Evolutionary conservation across 495 filamentous ascomycete genomes (phyloP), one percentile per base, ranked within the genome.

Genomic region (Trichoderma reesei): DNA sequence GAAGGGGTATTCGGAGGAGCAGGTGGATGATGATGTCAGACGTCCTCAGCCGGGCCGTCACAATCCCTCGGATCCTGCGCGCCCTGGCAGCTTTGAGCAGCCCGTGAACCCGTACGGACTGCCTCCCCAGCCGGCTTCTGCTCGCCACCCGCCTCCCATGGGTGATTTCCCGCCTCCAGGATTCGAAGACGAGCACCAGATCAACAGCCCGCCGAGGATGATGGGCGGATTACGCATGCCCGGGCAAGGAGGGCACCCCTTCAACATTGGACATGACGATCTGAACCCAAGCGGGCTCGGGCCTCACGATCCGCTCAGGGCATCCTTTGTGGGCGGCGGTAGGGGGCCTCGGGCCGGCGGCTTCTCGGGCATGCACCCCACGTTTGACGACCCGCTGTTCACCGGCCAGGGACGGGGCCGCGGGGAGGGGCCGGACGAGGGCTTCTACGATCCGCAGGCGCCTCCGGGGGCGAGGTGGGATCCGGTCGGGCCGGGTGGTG

Each of bases 131-230:
- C n/a, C n/a, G n/a, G 78, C 77, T 3, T 79, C 73, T 5, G 87
- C 88, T 0, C 80, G 81, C n/a, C 81, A 78, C 9, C 89, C 88
- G 1, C 73, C 86, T 34, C 92, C 91, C 20, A 74, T 81, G 1
- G 88, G 82, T n/a, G 92, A 92, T 64, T 90, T 95, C 67, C 82
- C 86, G 0, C 90, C 91, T 0, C 94, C 94, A 3, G 91, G 84
- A 20, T 98, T 98, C 69, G 94, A 97, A 65, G 92, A 98, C 76
- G 92, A 96, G 68, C 90, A 89, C 69, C 90, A 98, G 62, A 81
- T 98, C 61, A 83, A 89, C 60, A 78, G 84, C 1, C 90, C 86
- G 1, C 82, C 83, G 0, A 74, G 84, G 34, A 13, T 46, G 4
- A 48, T 42, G 38, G 38, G 16, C 16, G 61, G 18, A 6, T n/a